These are phyloP conservation scores for Apodospora peruviana DNA, from an alignment of 495 filamentous ascomycete genomes.

Conservation along the genomic window DNA sequence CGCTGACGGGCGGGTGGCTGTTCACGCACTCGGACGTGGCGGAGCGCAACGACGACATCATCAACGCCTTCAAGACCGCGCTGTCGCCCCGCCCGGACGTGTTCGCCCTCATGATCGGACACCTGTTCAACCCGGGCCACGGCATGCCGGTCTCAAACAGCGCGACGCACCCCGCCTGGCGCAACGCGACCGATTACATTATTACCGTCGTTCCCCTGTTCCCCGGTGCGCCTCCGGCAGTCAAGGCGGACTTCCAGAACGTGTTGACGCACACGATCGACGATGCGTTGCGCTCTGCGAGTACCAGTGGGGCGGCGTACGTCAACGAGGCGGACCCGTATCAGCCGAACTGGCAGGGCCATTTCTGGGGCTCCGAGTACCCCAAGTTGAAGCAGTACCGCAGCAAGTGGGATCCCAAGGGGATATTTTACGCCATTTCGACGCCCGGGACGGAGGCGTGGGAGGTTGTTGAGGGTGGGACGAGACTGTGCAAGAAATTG, in stretches of 20 bases:
- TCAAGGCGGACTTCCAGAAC: conserved; percentile 19
- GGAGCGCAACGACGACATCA: conserved; percentile 28
- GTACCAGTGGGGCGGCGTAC: conserved; percentile 31
- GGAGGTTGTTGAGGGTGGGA: conserved; percentile 32
- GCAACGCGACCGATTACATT: conserved; percentile 22
- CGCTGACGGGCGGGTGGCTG: conserved; percentile 34
- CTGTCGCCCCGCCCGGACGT: conserved; percentile 12
- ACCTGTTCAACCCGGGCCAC: conserved; percentile 38
- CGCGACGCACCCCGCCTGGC: conserved; percentile 52
- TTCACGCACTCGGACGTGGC: conserved; percentile 32
- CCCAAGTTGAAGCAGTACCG: conserved; percentile 31
- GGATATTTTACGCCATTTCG: conserved; percentile 40
- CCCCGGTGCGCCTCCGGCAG: conserved; percentile 4
- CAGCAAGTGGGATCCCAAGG: conserved; percentile 49
- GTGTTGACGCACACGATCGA: conserved; percentile 21
- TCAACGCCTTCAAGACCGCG: conserved; percentile 27
- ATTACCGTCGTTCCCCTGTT: conserved; percentile 13
- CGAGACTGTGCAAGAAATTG: conserved; percentile 26
- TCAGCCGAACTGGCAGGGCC: conserved; percentile 31
- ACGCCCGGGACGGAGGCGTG: conserved; percentile 36
- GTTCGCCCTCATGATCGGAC: conserved; percentile 25
- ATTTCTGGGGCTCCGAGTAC: conserved; percentile 36
- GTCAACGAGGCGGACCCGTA: conserved; percentile 48
- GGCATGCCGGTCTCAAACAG: conserved; percentile 23
- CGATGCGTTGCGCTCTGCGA: conserved; percentile 22